Base-by-base conservation (phyloP, 164 flowering plant genomes). In the Annona squamosa region DNA sequence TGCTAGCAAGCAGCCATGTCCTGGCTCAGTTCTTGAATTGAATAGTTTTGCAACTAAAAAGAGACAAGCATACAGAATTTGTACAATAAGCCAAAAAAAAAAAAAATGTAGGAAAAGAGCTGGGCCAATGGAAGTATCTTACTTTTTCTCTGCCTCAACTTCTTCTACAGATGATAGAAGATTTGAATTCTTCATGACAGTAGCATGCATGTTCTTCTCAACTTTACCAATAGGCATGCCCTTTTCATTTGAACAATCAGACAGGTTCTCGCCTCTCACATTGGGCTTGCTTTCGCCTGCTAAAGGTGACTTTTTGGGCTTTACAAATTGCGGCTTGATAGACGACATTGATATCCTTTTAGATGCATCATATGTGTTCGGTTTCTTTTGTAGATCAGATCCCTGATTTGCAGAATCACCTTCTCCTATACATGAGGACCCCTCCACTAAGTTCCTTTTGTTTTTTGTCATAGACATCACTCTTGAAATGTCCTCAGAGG, bases 121-220 rank as follows among this genome's bases (percentile, higher is more conserved):
- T 17, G 17, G 68, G 59, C 13, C 59, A 5, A 9, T 4, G 37
- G 9, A 63, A 65, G 41, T 42, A 48, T 26, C 56, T 79, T 63
- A 89, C 98, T 88, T 85, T 63, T 80, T 79, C 75, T 83, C 82
- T 56, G 86, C 45, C 67, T 80, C 86, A 16, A 73, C 82, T 77
- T 90, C 92, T 47, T 89, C 62, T 59, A 65, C 17, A 70, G 73
- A 75, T 3, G 67, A 9, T 43, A 78, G 73, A 72, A 56, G 73
- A 65, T 70, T 77, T 5, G 73, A 37, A 71, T 74, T 80, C 73
- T 80, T 84, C 17, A 56, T n/a, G n/a, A 45, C 17, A 68, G 68
- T 74, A 46, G 48, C 46, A 7, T 64, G 7, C 56, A 10, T 43
- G 10, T 48, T 57, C 67, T 71, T 80, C n/a, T 71, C 78, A 74